Evolutionary conservation across 768 basidiomycete species (phyloP).

Genomic region (Suillus discolor): DNA sequence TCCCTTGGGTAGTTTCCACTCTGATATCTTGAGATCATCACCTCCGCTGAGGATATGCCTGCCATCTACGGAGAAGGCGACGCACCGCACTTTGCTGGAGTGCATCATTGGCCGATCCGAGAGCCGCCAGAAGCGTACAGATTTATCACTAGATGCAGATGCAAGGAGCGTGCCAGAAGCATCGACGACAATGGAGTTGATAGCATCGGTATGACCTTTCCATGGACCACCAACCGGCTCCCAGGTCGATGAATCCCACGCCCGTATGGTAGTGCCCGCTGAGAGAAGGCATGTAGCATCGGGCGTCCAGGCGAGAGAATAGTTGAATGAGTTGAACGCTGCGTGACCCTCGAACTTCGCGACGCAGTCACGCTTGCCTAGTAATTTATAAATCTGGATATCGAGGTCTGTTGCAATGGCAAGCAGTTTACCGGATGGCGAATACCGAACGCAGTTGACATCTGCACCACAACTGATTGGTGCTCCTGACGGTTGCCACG

Average conservation of each 20-base stretch:
- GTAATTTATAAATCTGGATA: not conserved
- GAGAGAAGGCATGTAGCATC: not conserved
- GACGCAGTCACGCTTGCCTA: not conserved
- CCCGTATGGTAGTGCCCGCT: not conserved
- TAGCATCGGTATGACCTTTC: not conserved
- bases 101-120: not conserved
- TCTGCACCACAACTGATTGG: not conserved
- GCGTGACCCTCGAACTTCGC: not conserved
- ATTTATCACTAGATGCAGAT: not conserved
- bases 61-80: not conserved
- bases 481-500: not conserved
- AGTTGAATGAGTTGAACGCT: not conserved
- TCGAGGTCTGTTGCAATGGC: not conserved
- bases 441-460: not conserved
- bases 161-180: not conserved
- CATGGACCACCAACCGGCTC: not conserved
- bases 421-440: not conserved
- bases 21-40: not conserved
- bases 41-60: not conserved
- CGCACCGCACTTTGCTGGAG: not conserved
- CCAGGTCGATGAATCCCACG: not conserved
- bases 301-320: not conserved
- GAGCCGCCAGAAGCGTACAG: not conserved
- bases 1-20: not conserved
- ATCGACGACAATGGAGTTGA: not conserved